These are phyloP conservation scores for Alternaria consortialis DNA, from an alignment of 2,329 filamentous ascomycete species.

Conservation along the genomic window DNA sequence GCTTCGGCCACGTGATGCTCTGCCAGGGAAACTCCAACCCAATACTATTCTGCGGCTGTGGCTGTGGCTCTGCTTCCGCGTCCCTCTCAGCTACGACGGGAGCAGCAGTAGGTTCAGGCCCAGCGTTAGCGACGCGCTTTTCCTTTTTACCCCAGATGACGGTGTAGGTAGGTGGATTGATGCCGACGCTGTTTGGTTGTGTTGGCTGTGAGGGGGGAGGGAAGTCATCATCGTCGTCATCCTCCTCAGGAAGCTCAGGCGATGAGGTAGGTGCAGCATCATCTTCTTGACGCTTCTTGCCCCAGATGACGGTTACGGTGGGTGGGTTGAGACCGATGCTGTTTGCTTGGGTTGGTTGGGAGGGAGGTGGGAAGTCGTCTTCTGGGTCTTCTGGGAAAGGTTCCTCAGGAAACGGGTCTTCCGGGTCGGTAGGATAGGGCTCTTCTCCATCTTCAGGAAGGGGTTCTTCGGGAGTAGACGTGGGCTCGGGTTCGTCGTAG, in stretches of 20 bases:
- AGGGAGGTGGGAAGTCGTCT: constrained; percentile 10
- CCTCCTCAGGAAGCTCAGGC: constrained; percentile 18
- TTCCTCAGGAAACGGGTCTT: constrained; percentile 20
- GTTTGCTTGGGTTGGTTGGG: constrained; percentile 20
- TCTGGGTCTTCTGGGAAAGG: constrained; percentile 15
- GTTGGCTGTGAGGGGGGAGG: constrained; percentile 1
- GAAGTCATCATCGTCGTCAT: background rate
- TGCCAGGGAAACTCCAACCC: constrained; percentile 7
- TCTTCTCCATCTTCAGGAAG: constrained; percentile 1
- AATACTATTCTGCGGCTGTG: constrained; percentile 10
- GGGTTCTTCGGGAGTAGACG: background rate
- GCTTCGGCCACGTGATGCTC: constrained; percentile 13
- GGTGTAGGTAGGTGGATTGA: constrained; percentile 19
- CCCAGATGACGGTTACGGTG: constrained; percentile 23
- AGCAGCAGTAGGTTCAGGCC: background rate
- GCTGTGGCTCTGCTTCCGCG: constrained; percentile 6
- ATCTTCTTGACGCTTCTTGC: constrained; percentile 24
- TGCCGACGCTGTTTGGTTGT: constrained; percentile 16
- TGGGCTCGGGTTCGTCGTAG: background rate
- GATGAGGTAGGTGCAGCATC: background rate
- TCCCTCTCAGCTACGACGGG: background rate
- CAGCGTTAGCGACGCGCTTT: background rate
- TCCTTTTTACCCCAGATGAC: constrained; percentile 23
- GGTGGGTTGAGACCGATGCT: constrained; percentile 20
- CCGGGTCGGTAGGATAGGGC: constrained; percentile 21